phyloP scores from a whole-genome alignment of 306 rosid genomes.

The Pachyrhizus erosus region DNA sequence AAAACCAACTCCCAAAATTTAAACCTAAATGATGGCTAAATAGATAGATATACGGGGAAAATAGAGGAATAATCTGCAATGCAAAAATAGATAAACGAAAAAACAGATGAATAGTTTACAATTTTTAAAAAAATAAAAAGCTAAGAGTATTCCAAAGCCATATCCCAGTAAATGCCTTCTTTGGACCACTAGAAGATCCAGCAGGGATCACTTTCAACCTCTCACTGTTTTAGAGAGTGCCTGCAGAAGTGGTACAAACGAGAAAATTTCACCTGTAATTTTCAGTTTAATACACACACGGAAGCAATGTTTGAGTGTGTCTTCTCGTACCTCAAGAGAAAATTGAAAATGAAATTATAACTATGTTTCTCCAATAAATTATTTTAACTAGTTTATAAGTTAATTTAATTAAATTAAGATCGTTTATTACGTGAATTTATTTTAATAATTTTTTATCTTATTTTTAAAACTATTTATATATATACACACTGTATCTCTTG shows the following conservation, averaged over 20 bases:
- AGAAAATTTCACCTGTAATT: background rate
- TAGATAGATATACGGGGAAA: too few species aligned
- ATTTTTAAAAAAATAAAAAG: background rate
- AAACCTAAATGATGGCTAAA: background rate
- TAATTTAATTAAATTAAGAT: too few species aligned
- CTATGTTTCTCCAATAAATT: background rate
- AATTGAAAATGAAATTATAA: background rate
- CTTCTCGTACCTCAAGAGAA: constrained; percentile 68
- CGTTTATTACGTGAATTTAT: too few species aligned
- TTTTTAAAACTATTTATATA: too few species aligned
- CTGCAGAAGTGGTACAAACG: constrained; percentile 33
- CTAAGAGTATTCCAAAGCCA: constrained; percentile 21
- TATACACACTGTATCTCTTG: too few species aligned
- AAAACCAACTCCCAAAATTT: too few species aligned
- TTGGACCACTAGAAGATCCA: constrained; percentile 72
- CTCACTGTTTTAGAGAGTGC: constrained; percentile 86
- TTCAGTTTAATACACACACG: constrained; percentile 53
- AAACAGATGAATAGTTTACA: background rate
- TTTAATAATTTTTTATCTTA: too few species aligned
- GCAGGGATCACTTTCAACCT: constrained; percentile 89
- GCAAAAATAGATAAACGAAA: too few species aligned
- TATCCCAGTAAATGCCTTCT: constrained; percentile 78
- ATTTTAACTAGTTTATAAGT: too few species aligned
- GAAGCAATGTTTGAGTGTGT: constrained; percentile 87
- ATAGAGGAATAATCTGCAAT: too few species aligned